Percentiles rank a stretch among this genome's conserved stretches.
phyloP scores from a whole-genome alignment of 352 stramenopile species.

The Thalassiosira mediterranea region DNA sequence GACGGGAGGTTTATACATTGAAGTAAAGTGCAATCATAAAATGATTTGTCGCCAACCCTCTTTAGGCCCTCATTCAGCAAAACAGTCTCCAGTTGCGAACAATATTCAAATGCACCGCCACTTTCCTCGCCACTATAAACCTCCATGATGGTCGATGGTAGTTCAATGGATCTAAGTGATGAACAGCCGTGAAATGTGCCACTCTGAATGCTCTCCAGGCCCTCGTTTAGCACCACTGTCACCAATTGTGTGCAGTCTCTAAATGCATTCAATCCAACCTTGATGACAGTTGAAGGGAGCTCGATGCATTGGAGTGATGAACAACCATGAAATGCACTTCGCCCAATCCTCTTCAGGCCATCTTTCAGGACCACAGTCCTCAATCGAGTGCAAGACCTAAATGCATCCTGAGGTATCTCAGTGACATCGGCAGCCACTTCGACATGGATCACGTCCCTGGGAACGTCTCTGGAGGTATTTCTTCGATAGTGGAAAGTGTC shows the following conservation, averaged over 20 bases:
- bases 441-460: too few species aligned
- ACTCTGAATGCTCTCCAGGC: not conserved
- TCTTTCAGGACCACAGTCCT: too few species aligned
- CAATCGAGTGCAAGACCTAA: too few species aligned
- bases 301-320: not conserved
- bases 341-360: not conserved
- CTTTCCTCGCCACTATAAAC: too few species aligned
- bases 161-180: too few species aligned
- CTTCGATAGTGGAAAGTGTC: too few species aligned
- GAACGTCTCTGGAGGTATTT: too few species aligned
- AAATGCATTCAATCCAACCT: not conserved
- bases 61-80: not conserved
- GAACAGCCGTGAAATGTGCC: not conserved
- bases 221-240: not conserved
- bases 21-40: not conserved
- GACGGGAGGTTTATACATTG: not conserved
- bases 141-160: too few species aligned
- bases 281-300: slow-evolving; percentile 1
- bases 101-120: slow-evolving; percentile 1
- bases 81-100: not conserved
- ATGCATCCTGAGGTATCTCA: too few species aligned
- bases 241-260: not conserved
- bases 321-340: slow-evolving; percentile 1
- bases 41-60: not conserved
- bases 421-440: too few species aligned